A percentile compares a stretch with the other conserved stretches of the same genome.
Conservation (phyloP, 352 stramenopile genomes). For the Halophytophthora batemanensis region DNA sequence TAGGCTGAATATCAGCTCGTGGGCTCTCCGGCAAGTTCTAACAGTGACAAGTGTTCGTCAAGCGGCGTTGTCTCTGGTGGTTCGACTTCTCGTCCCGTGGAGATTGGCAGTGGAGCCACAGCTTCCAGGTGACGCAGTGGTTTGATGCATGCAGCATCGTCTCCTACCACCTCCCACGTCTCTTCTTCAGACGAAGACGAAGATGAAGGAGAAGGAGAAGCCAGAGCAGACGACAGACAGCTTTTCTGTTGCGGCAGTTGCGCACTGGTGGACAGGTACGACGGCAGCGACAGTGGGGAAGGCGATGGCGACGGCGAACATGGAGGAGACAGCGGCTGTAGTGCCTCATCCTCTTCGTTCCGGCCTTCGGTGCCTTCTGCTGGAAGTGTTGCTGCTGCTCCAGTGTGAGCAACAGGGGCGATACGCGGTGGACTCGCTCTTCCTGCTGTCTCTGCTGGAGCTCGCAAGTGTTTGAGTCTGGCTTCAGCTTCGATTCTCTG, state of each 20-base stretch:
- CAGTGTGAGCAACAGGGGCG: not conserved
- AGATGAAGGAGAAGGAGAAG: constrained; percentile 24
- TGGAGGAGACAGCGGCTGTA: constrained; percentile 48
- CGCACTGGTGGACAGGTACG: constrained; percentile 24
- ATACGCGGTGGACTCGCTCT: not conserved
- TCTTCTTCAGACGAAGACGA: constrained; percentile 28
- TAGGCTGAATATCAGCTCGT: not conserved
- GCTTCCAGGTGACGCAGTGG: not conserved
- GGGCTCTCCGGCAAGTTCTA: constrained; percentile 39
- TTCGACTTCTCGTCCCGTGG: constrained; percentile 9
- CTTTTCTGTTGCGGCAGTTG: constrained; percentile 1
- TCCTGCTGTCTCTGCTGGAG: not conserved
- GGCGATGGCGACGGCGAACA: constrained; percentile 23
- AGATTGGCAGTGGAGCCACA: not conserved
- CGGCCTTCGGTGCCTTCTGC: not conserved
- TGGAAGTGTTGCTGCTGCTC: not conserved
- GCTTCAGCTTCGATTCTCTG: constrained; percentile 67
- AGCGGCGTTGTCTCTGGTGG: constrained; percentile 5
- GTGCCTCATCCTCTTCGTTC: constrained; percentile 29
- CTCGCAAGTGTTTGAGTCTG: constrained; percentile 54
- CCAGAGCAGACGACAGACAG: constrained; percentile 19
- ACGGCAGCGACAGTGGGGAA: constrained; percentile 39
- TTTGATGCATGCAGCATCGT: constrained; percentile 16
- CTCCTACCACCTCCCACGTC: constrained; percentile 11
- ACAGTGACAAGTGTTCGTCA: constrained; percentile 37